These are phyloP conservation scores for Saussurea involucrata DNA, from an alignment of 129 eudicot species.

Conservation along the genomic window DNA sequence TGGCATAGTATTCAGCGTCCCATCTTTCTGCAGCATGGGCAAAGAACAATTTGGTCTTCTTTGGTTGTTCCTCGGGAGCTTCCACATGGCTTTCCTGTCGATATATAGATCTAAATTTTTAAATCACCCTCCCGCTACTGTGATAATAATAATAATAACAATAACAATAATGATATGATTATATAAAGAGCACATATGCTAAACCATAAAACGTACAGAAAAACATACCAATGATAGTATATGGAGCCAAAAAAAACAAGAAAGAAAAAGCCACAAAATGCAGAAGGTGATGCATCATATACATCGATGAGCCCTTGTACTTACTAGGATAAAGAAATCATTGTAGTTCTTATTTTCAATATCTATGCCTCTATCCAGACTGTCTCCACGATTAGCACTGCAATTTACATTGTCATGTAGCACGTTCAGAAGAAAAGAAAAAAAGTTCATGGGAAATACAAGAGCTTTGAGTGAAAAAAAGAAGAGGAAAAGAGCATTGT, in stretches of 20 bases:
- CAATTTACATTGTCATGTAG: constrained; percentile 25
- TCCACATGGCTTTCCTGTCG: constrained; percentile 88
- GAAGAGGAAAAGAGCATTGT: constrained; percentile 12
- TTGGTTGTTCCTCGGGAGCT: constrained; percentile 74
- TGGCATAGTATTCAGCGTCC: constrained; percentile 91
- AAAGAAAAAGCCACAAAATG: neutral
- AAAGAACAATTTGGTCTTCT: constrained; percentile 77
- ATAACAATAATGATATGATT: neutral
- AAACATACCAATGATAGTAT: too few relatives aligned
- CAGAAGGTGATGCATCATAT: neutral
- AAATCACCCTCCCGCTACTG: constrained; percentile 5
- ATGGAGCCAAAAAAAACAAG: neutral
- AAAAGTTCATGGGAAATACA: neutral
- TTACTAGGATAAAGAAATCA: constrained; percentile 82
- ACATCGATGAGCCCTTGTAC: constrained; percentile 15
- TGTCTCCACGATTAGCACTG: constrained; percentile 92
- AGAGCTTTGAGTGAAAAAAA: neutral
- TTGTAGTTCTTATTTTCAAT: constrained; percentile 58
- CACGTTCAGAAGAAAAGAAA: neutral
- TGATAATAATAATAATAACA: neutral
- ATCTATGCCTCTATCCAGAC: constrained; percentile 81
- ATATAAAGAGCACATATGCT: constrained; percentile 2
- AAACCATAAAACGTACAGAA: too few relatives aligned
- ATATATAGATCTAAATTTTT: neutral
- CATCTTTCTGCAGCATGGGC: constrained; percentile 84